A percentile compares a stretch with the other conserved stretches of the same genome.
Conservation (phyloP, 306 rosid genomes). For the Phaseolus lunatus region DNA sequence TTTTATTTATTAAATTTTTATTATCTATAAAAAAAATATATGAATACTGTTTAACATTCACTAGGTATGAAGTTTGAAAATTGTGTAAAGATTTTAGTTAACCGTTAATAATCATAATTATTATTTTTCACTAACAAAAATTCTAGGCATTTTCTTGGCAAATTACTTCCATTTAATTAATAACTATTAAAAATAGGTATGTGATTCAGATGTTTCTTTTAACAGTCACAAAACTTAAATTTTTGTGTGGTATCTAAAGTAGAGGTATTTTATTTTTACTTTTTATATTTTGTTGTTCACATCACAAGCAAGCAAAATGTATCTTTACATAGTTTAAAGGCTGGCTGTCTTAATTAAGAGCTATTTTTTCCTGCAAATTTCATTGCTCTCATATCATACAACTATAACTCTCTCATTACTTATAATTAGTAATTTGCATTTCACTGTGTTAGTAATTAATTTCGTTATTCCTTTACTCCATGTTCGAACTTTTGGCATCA, state of each 20-base stretch:
- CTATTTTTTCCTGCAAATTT: background rate
- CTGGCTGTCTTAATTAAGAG: background rate
- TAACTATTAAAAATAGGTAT: too few species aligned
- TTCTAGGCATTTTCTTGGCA: too few species aligned
- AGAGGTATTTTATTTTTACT: background rate
- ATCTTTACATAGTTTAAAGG: background rate
- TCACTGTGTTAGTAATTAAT: background rate
- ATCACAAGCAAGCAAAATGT: background rate
- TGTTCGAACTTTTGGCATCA: background rate
- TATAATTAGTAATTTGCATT: background rate
- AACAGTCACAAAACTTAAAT: too few species aligned
- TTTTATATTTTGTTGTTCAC: background rate
- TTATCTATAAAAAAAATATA: too few species aligned
- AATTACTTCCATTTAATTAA: too few species aligned
- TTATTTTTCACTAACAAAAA: too few species aligned
- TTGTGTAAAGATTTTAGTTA: too few species aligned
- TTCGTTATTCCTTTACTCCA: background rate
- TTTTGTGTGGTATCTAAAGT: background rate
- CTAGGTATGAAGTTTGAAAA: too few species aligned
- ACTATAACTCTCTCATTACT: background rate
- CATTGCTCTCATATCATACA: background rate
- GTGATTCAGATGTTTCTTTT: too few species aligned
- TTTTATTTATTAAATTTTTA: too few species aligned
- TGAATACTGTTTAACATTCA: too few species aligned
- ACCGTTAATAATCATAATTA: too few species aligned